These are phyloP conservation scores for Priceomyces medius DNA, from an alignment of 805 yeast genomes.

Conservation along the genomic window DNA sequence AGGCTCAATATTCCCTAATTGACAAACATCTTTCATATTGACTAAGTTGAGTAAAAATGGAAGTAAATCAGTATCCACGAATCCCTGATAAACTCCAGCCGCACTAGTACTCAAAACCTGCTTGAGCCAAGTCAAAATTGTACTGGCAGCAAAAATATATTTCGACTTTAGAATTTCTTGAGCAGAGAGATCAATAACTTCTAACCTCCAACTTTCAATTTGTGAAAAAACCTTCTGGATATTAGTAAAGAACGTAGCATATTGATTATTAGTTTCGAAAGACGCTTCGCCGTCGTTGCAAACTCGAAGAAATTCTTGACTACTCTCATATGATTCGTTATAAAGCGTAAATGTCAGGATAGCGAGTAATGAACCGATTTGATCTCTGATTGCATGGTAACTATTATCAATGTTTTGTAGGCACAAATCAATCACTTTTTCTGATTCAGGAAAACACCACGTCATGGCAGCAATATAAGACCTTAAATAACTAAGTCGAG, in stretches of 20 bases:
- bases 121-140: constrained; percentile 59
- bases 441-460: constrained; percentile 56
- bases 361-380: constrained; percentile 60
- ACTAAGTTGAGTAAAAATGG: constrained; percentile 69
- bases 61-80: constrained; percentile 49
- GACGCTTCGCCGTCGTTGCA: constrained; percentile 26
- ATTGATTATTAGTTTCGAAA: neutral
- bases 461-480: constrained; percentile 49
- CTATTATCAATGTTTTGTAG: constrained; percentile 58
- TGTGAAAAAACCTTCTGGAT: constrained; percentile 45
- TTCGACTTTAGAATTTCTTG: constrained; percentile 59
- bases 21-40: constrained; percentile 77
- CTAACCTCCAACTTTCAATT: constrained; percentile 43
- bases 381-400: constrained; percentile 69
- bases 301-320: constrained; percentile 38
- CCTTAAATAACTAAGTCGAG: constrained; percentile 57
- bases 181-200: constrained; percentile 39
- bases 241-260: constrained; percentile 24
- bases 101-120: constrained; percentile 54
- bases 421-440: constrained; percentile 40
- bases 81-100: constrained; percentile 52
- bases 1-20: constrained; percentile 61
- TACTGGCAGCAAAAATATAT: constrained; percentile 63
- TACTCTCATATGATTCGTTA: constrained; percentile 40
- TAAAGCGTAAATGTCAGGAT: constrained; percentile 43